Percentiles rank a stretch among this genome's conserved stretches.
Evolutionary conservation across 495 filamentous ascomycete species (phyloP).

Genomic region (Apiosordaria backusii): DNA sequence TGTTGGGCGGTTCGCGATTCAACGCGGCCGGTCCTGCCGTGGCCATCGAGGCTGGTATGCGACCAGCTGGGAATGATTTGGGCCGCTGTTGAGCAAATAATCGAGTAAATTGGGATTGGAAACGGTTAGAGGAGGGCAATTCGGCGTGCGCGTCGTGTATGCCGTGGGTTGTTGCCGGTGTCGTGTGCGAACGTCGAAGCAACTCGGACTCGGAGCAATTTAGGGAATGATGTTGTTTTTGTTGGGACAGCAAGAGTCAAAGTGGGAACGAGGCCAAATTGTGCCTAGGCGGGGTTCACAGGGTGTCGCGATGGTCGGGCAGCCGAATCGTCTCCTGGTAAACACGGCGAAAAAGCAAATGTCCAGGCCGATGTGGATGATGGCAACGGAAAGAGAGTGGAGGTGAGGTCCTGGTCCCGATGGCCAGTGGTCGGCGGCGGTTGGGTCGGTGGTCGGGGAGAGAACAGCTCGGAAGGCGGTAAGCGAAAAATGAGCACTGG

Average conservation of each 20-base stretch:
- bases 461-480: constrained; percentile 34
- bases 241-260: background rate
- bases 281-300: background rate
- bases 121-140: too few species aligned
- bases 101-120: too few species aligned
- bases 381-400: background rate
- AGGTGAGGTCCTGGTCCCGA: background rate
- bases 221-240: background rate
- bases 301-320: background rate
- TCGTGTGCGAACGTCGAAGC: background rate
- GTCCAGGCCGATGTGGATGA: background rate
- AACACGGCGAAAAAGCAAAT: background rate
- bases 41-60: background rate
- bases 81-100: background rate
- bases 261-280: background rate
- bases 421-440: background rate
- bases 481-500: constrained; percentile 44
- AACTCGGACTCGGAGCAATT: background rate
- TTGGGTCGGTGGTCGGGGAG: background rate
- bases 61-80: background rate
- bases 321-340: background rate
- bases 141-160: background rate
- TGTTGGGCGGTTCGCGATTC: background rate
- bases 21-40: background rate
- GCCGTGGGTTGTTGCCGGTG: background rate